A percentile compares a stretch with the other conserved stretches of the same genome.
Evolutionary conservation across 495 filamentous ascomycete genomes (phyloP).

Genomic region (Hypoxylon subgilvum): DNA sequence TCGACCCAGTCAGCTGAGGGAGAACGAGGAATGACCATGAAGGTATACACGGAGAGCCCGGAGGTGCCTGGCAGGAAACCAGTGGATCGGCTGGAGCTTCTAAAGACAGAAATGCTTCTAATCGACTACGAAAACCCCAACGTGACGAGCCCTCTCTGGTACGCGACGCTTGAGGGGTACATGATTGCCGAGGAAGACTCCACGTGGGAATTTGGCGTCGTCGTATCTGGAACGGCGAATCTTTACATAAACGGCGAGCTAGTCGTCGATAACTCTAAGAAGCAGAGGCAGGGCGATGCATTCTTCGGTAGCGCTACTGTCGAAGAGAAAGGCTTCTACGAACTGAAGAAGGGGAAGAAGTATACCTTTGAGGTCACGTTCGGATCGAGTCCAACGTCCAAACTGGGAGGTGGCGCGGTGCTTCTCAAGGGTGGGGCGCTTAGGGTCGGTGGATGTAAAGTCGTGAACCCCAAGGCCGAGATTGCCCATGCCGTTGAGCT

Average conservation of each 20-base stretch:
- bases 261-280: conserved; percentile 70
- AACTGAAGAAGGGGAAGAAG: conserved; percentile 63
- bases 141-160: conserved; percentile 62
- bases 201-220: conserved; percentile 65
- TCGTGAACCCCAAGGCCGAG: conserved; percentile 62
- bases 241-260: conserved; percentile 69
- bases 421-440: conserved; percentile 68
- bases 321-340: conserved; percentile 63
- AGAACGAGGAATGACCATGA: conserved; percentile 63
- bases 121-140: conserved; percentile 69
- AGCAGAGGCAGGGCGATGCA: conserved; percentile 64
- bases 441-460: conserved; percentile 66
- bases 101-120: conserved; percentile 62
- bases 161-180: conserved; percentile 65
- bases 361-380: conserved; percentile 69
- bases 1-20: conserved; percentile 56
- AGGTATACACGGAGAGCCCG: conserved; percentile 64
- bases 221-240: conserved; percentile 69
- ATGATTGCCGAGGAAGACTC: conserved; percentile 62
- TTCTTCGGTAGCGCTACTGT: conserved; percentile 68
- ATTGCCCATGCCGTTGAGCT: conserved; percentile 66
- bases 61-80: conserved; percentile 50
- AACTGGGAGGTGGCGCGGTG: conserved; percentile 59
- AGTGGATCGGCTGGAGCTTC: conserved; percentile 62
- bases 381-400: conserved; percentile 67